These are phyloP conservation scores for Saraca asoca DNA, from an alignment of 331 rosid species.

Conservation along the genomic window DNA sequence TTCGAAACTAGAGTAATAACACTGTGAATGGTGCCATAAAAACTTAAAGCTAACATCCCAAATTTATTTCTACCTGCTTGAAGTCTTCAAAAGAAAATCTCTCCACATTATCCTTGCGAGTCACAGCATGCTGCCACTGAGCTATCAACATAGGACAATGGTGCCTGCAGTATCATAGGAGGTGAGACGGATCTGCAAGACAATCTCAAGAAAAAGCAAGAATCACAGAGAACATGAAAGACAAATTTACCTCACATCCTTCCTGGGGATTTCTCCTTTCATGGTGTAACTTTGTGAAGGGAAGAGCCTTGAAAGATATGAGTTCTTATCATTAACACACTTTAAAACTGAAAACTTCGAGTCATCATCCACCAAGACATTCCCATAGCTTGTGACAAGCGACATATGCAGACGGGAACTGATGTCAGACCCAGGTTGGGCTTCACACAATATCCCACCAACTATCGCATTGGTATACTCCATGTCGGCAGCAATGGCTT, in stretches of 20 bases:
- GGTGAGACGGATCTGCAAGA: slow-evolving; percentile 28
- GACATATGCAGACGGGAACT: slow-evolving; percentile 79
- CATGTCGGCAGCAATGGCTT: slow-evolving; percentile 43
- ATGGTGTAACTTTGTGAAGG: slow-evolving; percentile 84
- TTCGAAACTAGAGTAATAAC: slow-evolving; percentile 11
- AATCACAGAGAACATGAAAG: not conserved
- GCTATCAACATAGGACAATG: slow-evolving; percentile 81
- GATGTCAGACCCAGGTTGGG: slow-evolving; percentile 65
- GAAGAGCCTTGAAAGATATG: slow-evolving; percentile 52
- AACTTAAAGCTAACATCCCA: slow-evolving; percentile 11
- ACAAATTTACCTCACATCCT: slow-evolving; percentile 69
- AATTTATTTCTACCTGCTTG: slow-evolving; percentile 54
- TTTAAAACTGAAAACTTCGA: slow-evolving; percentile 50
- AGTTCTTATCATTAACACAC: slow-evolving; percentile 40
- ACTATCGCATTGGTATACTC: slow-evolving; percentile 68
- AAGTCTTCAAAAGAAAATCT: slow-evolving; percentile 72
- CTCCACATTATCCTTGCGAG: slow-evolving; percentile 76
- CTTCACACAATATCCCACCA: slow-evolving; percentile 54
- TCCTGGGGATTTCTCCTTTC: slow-evolving; percentile 73
- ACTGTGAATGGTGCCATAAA: slow-evolving; percentile 4
- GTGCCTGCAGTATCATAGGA: slow-evolving; percentile 60
- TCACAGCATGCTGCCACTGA: slow-evolving; percentile 87
- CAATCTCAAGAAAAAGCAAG: slow-evolving; percentile 23
- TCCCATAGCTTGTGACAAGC: slow-evolving; percentile 76
- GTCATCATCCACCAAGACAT: slow-evolving; percentile 49